These are phyloP conservation scores for Calamus simplicifolius DNA, from an alignment of 176 grass and related monocot genomes.

Conservation along the genomic window DNA sequence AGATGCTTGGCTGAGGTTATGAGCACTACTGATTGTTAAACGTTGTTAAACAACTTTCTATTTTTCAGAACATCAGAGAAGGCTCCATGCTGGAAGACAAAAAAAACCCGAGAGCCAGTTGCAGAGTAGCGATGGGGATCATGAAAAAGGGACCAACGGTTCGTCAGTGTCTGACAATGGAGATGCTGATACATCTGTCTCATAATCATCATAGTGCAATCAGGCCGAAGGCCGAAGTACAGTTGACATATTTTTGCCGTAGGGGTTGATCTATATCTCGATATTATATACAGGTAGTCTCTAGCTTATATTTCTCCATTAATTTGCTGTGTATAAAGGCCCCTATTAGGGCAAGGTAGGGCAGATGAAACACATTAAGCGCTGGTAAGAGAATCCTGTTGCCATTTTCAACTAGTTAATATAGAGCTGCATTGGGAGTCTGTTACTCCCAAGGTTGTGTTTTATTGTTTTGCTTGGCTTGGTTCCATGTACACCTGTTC, in stretches of 20 bases:
- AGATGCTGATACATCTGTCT: slow-evolving; percentile 39
- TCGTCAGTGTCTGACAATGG: slow-evolving; percentile 70
- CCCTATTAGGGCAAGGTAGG: too few species aligned
- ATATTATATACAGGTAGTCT: slow-evolving; percentile 1
- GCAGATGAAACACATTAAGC: too few species aligned
- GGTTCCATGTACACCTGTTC: too few species aligned
- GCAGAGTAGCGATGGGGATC: slow-evolving; percentile 44
- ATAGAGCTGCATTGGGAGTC: too few species aligned
- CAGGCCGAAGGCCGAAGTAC: too few species aligned
- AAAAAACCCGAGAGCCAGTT: slow-evolving; percentile 30
- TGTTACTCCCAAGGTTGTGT: too few species aligned
- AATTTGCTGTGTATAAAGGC: slow-evolving; percentile 43
- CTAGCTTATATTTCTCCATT: slow-evolving; percentile 25
- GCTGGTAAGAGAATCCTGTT: too few species aligned
- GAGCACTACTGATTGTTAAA: slow-evolving; percentile 6
- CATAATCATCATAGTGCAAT: too few species aligned
- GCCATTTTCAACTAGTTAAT: too few species aligned
- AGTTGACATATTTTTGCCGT: too few species aligned
- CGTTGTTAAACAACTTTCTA: neutral
- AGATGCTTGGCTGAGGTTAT: neutral
- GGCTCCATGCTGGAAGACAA: slow-evolving; percentile 34
- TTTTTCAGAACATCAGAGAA: slow-evolving; percentile 61
- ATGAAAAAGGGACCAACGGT: slow-evolving; percentile 34
- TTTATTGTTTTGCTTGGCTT: too few species aligned
- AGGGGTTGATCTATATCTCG: too few species aligned